Evolutionary conservation across 73 alveolate species (phyloP).

Genomic region (Paramecium sexaurelia): DNA sequence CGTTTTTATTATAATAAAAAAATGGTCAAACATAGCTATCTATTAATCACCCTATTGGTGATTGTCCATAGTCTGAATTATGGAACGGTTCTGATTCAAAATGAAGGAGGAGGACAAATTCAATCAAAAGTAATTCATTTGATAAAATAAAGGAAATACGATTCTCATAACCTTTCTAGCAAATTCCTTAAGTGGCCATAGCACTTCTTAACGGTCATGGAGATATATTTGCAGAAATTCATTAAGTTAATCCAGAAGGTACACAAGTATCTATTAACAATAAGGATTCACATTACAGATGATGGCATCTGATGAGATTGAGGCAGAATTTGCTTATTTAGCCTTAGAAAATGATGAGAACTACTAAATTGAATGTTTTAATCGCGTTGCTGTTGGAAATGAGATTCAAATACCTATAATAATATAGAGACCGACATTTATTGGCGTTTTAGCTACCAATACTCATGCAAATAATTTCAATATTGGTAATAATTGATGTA

Average conservation of each 20-base stretch:
- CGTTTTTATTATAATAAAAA: conserved; percentile 27
- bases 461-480: not conserved
- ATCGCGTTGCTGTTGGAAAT: not conserved
- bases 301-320: not conserved
- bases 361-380: conserved; percentile 19
- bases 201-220: not conserved
- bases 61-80: not conserved
- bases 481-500: not conserved
- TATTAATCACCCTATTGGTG: not conserved
- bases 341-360: not conserved
- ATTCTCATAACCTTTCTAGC: not conserved
- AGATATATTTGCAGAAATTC: conserved; percentile 19
- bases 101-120: not conserved
- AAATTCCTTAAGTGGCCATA: conserved; percentile 35
- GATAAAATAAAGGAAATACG: not conserved
- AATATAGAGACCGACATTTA: not conserved
- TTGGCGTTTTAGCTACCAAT: conserved; percentile 11
- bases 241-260: conserved; percentile 4
- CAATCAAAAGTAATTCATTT: not conserved
- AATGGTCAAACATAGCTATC: not conserved
- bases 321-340: not conserved
- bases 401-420: not conserved
- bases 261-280: not conserved
- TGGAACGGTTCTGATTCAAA: not conserved
- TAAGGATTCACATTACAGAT: conserved; percentile 10